A percentile compares a stretch with the other conserved stretches of the same genome.
Conservation (phyloP, 169 alveolate species). For the Theileria parva region DNA sequence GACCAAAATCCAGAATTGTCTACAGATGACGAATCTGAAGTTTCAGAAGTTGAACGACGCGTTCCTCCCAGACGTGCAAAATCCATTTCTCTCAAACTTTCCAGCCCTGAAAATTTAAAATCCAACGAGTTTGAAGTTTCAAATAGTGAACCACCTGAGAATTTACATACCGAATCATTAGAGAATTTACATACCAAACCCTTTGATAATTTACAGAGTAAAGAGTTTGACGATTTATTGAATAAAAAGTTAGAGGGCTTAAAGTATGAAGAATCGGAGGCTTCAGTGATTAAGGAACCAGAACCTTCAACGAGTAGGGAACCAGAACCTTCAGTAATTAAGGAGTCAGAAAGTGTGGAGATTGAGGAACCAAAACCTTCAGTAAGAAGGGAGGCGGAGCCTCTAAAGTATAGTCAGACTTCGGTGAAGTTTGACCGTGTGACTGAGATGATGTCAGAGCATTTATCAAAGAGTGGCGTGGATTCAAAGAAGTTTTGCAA, state of each 20-base stretch:
- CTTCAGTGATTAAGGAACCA: background rate
- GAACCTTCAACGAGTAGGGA: background rate
- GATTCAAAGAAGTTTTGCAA: constrained; percentile 7
- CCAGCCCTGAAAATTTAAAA: background rate
- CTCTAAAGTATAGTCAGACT: background rate
- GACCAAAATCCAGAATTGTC: background rate
- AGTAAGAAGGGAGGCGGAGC: background rate
- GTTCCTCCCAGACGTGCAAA: background rate
- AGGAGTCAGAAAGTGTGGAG: background rate
- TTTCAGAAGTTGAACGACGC: background rate
- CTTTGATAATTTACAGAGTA: background rate
- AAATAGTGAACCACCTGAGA: background rate
- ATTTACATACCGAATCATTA: no score
- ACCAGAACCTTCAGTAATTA: no score
- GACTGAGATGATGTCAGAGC: background rate
- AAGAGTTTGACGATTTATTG: background rate
- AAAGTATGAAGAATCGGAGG: background rate
- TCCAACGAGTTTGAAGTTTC: background rate
- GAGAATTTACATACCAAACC: no score
- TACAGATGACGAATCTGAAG: background rate
- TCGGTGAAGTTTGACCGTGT: background rate
- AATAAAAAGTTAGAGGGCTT: background rate
- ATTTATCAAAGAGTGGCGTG: background rate
- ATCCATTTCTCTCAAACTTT: background rate
- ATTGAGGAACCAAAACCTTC: background rate